Percentiles rank a stretch among this genome's conserved stretches.
Conservation (phyloP, 257 asterid species). For the Ehretia macrophylla region DNA sequence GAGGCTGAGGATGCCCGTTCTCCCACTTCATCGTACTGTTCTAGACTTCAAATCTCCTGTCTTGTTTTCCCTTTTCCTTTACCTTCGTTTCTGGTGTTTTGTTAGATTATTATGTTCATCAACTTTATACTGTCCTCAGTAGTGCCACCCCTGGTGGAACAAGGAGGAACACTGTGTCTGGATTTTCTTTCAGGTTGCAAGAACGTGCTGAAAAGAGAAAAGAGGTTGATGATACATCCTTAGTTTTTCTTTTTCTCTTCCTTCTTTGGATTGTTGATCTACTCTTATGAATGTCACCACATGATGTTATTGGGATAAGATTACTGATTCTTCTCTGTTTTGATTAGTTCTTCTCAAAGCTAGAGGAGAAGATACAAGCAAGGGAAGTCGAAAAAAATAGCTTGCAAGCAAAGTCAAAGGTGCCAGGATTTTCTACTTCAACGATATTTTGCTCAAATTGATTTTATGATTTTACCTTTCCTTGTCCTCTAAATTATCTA, state of each 20-base stretch:
- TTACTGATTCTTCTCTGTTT: neutral
- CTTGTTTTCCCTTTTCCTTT: neutral
- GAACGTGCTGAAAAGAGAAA: conserved; percentile 79
- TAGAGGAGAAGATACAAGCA: conserved; percentile 84
- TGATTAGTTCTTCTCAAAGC: conserved; percentile 72
- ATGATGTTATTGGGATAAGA: neutral
- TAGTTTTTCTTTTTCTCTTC: neutral
- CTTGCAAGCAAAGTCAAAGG: conserved; percentile 82
- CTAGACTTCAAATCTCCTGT: conserved; percentile 2
- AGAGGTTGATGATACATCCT: conserved; percentile 41
- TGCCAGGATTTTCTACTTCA: conserved; percentile 13
- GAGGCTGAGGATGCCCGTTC: conserved; percentile 72
- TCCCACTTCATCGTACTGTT: conserved; percentile 63
- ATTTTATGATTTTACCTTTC: neutral
- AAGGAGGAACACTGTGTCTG: conserved; percentile 38
- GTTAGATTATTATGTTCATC: conserved; percentile 6
- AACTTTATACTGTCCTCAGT: conserved; percentile 27
- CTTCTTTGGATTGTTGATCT: neutral
- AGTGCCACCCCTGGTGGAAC: conserved; percentile 43
- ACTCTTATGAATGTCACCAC: neutral
- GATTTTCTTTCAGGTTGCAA: conserved; percentile 67
- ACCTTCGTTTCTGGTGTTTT: neutral
- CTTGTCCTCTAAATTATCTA: neutral
- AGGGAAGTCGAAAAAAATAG: conserved; percentile 58
- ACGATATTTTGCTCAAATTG: neutral